phyloP scores from a whole-genome alignment of 345 rosid genomes.

The Angophora floribunda region DNA sequence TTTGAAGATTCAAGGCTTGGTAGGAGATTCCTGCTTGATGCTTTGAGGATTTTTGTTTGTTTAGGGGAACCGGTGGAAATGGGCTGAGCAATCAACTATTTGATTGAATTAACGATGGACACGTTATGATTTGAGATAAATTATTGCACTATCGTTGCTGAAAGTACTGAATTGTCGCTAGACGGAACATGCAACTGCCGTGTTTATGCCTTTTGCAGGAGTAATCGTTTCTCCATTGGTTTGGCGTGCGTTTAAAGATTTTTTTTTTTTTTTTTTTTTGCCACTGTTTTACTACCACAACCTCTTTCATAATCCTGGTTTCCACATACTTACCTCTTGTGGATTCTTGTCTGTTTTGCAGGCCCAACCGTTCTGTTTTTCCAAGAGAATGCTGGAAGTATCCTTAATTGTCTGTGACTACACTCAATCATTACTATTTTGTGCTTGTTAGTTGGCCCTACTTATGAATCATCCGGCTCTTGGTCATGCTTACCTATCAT shows the following conservation, averaged over 20 bases:
- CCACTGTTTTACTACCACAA: neutral
- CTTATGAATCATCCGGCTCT: neutral
- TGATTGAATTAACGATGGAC: neutral
- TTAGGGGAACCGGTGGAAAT: neutral
- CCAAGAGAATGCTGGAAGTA: slow-evolving; percentile 99
- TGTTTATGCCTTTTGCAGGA: neutral
- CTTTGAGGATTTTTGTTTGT: neutral
- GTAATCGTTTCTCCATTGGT: neutral
- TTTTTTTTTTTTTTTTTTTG: neutral
- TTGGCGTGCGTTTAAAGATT: neutral
- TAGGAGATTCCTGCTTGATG: neutral
- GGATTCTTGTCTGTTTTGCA: slow-evolving; percentile 25
- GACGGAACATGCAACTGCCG: neutral
- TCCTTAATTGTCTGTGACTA: slow-evolving; percentile 28
- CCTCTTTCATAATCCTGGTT: neutral
- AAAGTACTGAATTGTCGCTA: neutral
- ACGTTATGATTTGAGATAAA: neutral
- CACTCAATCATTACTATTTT: neutral
- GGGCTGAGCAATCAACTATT: neutral
- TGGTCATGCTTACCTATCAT: neutral
- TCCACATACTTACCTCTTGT: neutral
- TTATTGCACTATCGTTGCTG: neutral
- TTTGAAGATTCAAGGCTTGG: neutral
- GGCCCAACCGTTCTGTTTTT: slow-evolving; percentile 96
- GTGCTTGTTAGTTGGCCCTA: neutral